Evolutionary conservation across 306 rosid species (phyloP), one percentile per base, ranked within the genome.

Genomic region (Quercus ilex): DNA sequence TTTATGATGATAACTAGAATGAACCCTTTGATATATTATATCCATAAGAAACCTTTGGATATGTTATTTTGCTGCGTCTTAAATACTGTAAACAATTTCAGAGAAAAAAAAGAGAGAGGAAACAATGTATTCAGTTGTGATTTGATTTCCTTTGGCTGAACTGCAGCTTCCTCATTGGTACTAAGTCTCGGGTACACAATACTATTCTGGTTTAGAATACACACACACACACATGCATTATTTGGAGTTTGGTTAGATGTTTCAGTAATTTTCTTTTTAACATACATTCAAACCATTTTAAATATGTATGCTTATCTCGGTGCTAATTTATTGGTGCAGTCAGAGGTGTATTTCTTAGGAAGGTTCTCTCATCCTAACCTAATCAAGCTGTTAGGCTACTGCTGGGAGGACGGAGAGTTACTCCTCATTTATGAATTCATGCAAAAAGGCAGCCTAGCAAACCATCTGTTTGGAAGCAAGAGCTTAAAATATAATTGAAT

Each of bases 401-500:
- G 97, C 75, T 86, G 83, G 89, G 98, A 95, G 84, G 98, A 89
- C 7, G 73, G 81, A 0, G 94, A 91, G 58, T 89, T 95, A 38
- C 89, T 95, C 75, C 97, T 93, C 4, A 86, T 91, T 25, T 95
- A 93, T 14, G 99, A 95, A 85, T 93, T 88, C 89, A 93, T 95
- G 99, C 97, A 90, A 71, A 95, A 75, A 55, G 98, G 99, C 51
- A 91, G 98, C 84, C 77, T 95, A 84, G 97, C 90, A 77, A 89
- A 90, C 84, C 98, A 93, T 74, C 92, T 95, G 5, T 95, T 95
- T 87, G 97, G 99, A 90, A 95, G 98, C 90, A 81, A 89, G 92
- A 73, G 69, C 75, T 77, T 56, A 73, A 21, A 28, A 52, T 78
- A 69, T 65, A 38, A n/a, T 73, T 73, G 64, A 21, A 70, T 76